A percentile compares a stretch with the other conserved stretches of the same genome.
Evolutionary conservation across 2,329 filamentous ascomycete species (phyloP).

Genomic region (Colletotrichum lindemuthianum): DNA sequence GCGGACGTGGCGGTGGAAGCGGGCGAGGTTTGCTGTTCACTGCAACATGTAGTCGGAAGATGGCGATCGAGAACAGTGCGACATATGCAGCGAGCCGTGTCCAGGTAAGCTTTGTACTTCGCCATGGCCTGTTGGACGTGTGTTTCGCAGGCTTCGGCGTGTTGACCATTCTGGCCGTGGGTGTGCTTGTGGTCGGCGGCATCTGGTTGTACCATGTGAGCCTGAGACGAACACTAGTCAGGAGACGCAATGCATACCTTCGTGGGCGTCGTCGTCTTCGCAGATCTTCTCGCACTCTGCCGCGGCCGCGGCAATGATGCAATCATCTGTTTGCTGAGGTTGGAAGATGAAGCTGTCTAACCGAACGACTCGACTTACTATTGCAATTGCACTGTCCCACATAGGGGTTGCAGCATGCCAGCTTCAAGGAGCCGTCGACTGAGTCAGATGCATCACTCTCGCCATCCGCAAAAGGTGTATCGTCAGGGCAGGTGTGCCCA

Average conservation of each 20-base stretch:
- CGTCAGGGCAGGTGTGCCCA: slow-evolving; percentile 13
- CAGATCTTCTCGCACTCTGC: slow-evolving; percentile 45
- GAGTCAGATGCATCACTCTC: not conserved
- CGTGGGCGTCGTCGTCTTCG: slow-evolving; percentile 38
- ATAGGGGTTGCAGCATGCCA: slow-evolving; percentile 41
- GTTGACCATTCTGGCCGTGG: slow-evolving; percentile 42
- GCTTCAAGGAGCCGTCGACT: slow-evolving; percentile 27
- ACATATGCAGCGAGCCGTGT: slow-evolving; percentile 50
- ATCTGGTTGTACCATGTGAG: slow-evolving; percentile 19
- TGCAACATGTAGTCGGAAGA: slow-evolving; percentile 43
- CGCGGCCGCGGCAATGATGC: slow-evolving; percentile 44
- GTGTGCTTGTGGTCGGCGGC: slow-evolving; percentile 39
- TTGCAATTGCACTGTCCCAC: slow-evolving; percentile 40
- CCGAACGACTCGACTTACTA: slow-evolving; percentile 28
- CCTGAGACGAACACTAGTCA: slow-evolving; percentile 7
- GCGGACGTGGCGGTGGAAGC: slow-evolving; percentile 4
- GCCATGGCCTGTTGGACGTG: slow-evolving; percentile 47
- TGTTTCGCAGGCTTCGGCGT: slow-evolving; percentile 43
- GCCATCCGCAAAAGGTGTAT: slow-evolving; percentile 10
- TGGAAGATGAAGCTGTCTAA: not conserved
- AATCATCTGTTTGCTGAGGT: slow-evolving; percentile 42
- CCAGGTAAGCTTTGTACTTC: slow-evolving; percentile 48
- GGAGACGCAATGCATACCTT: slow-evolving; percentile 37
- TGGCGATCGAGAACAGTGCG: slow-evolving; percentile 45
- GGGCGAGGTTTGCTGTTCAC: slow-evolving; percentile 14